Base-by-base conservation (phyloP, 345 rosid species). In the Jatropha curcas region DNA sequence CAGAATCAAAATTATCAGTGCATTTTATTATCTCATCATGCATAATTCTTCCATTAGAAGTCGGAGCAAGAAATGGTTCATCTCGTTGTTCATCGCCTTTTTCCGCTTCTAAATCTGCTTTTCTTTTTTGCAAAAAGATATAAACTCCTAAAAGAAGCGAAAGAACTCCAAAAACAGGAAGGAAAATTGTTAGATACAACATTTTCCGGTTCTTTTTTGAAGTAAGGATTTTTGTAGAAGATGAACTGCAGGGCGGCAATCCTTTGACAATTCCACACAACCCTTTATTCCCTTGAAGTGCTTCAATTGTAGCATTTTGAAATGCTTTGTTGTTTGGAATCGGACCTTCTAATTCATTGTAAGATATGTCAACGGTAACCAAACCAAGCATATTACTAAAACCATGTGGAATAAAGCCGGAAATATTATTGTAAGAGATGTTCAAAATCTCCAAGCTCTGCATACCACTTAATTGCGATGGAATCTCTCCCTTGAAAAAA, bases 341-440 rank as follows among this genome's bases (percentile, higher is more conserved):
- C 0, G 76, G 84, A 28, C 87, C 87, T 37, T 67, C 68, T 28
- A 86, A 57, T 11, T 69, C 60, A 56, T 84, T 80, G 20, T 67
- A 24, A 0, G 84, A 84, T 6, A 86, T 17, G 34, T 82, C 82
- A 22, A 80, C 73, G 16, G 6, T 7, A 2, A 2, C 20, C 60
- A 79, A 55, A 60, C 79, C 65, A 0, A 0, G 13, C 73, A 71
- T 16, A 13, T 58, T 16, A 0, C 28, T 43, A 8, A 86, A 73
- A 30, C 31, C 37, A 4, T 20, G 0, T 3, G 80, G 78, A 46
- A 86, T 73, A 11, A 28, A 17, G 22, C 88, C 84, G 4, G 71
- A 46, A 5, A 86, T 58, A 16, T 25, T 10, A 62, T 84, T 80
- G 67, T 65, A 61, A 4, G 83, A 83, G 62, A 82, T 76, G 28